phyloP scores from a whole-genome alignment of 2,329 filamentous ascomycete species.

The Fusarium graminum region DNA sequence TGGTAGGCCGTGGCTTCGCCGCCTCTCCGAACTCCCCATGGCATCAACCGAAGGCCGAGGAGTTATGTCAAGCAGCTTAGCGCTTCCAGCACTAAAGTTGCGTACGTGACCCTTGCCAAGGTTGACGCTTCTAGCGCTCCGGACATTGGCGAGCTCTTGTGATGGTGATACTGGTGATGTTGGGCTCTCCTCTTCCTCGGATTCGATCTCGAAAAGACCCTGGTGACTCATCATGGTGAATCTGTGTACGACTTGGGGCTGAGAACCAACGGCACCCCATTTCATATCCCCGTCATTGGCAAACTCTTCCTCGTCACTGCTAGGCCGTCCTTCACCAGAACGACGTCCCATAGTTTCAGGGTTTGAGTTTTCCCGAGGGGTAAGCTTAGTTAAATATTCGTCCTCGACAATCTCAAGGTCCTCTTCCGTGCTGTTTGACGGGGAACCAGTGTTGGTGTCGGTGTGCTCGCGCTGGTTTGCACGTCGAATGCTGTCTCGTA shows the following conservation, averaged over 20 bases:
- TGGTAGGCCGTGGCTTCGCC: conserved; percentile 41
- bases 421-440: conserved; percentile 68
- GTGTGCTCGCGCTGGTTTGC: conserved; percentile 50
- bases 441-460: conserved; percentile 56
- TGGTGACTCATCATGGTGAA: conserved; percentile 65
- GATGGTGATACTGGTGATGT: conserved; percentile 49
- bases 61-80: conserved; percentile 77
- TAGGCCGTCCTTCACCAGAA: conserved; percentile 65
- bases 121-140: conserved; percentile 79
- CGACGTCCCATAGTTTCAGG: conserved; percentile 55
- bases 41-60: conserved; percentile 67
- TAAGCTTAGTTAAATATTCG: conserved; percentile 74
- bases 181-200: conserved; percentile 52
- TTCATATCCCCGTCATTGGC: conserved; percentile 60
- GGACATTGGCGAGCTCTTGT: conserved; percentile 58
- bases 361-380: conserved; percentile 47
- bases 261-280: conserved; percentile 65
- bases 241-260: conserved; percentile 72
- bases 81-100: conserved; percentile 83
- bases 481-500: conserved; percentile 58
- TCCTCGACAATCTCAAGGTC: conserved; percentile 74
- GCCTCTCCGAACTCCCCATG: conserved; percentile 55
- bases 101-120: conserved; percentile 74
- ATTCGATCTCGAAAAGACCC: conserved; percentile 62
- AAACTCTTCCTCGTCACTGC: conserved; percentile 70